Evolutionary conservation across 192 early-diverging fungal genomes (phyloP), one percentile per base, ranked within the genome.

Genomic region (Coemansia sp.): DNA sequence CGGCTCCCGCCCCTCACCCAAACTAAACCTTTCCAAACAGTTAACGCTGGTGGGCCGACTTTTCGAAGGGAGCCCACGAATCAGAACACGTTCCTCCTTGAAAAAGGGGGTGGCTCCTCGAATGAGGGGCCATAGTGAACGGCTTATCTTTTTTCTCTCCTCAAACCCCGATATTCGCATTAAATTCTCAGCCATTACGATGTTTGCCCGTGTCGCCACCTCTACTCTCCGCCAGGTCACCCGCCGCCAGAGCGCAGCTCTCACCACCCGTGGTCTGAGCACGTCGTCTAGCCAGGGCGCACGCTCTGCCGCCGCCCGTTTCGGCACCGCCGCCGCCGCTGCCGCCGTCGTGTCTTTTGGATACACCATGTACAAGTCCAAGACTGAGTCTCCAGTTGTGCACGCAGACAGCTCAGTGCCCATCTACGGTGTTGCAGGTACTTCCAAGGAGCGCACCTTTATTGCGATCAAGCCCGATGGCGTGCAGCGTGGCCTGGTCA

Each of bases 381-480:
- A 68, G 59, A 57, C 61, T 31, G 51, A 63, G 26, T 31, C 48
- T n/a, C 8, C 62, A 21, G 51, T 37, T 3, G 19, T 83, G 37
- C 53, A 66, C 19, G 69, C 72, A 15, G 82, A 83, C 66, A 72
- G 19, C 77, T 28, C 69, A 22, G 23, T 64, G 21, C 82, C 84
- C 21, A 63, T 80, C 40, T 78, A 84, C 49, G 86, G 86, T 4
- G 71, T 78, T 19, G 76, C 86, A 12, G 89, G 87, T 49, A 86
- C 82, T 5, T 54, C 82, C 57, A 73, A 78, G 66, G 89, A 90
- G 78, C 86, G 89, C 68, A 90, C 89, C 15, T 90, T 89, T 59
- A 87, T 91, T 63, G 88, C 87, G 42, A 84, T 90, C 75, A 88
- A 92, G 85, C 90, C 91, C 58, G 90, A 93, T 72, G 92, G 91